Percentiles rank a stretch among this genome's conserved stretches.
Conservation (phyloP, 345 rosid species). For the Litchi chinensis region DNA sequence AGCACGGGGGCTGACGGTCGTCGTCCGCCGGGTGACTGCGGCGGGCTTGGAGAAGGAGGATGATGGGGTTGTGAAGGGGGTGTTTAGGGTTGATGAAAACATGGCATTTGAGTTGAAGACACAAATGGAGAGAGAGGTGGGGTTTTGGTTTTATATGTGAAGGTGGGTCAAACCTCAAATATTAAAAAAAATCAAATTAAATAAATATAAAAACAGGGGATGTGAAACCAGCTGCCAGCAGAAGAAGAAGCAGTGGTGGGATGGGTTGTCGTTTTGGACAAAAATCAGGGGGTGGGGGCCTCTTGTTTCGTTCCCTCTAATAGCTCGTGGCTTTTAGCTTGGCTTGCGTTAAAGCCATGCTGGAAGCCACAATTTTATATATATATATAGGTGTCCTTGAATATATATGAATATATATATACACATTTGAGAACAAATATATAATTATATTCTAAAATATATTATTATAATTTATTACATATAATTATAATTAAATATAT, state of each 20-base stretch:
- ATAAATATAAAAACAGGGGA: background rate
- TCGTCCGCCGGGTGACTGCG: too few relatives aligned
- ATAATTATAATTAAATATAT: too few relatives aligned
- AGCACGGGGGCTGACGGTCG: background rate
- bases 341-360: too few relatives aligned
- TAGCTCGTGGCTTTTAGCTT: too few relatives aligned
- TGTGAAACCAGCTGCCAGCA: background rate
- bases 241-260: background rate
- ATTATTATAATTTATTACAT: too few relatives aligned
- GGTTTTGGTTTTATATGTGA: background rate
- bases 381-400: too few relatives aligned
- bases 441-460: too few relatives aligned
- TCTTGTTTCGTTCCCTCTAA: background rate
- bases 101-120: background rate
- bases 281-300: background rate
- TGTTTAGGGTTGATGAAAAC: slow-evolving; percentile 31
- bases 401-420: too few relatives aligned
- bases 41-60: background rate
- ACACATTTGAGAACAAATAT: too few relatives aligned
- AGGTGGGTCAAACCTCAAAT: background rate
- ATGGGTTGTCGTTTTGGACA: slow-evolving; percentile 7
- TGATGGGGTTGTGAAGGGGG: background rate
- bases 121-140: background rate
- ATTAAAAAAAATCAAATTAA: background rate
- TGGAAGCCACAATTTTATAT: too few relatives aligned